Percentiles rank a stretch among this genome's conserved stretches.
phyloP scores from a whole-genome alignment of 768 basidiomycete species.

The Collybia nuda region DNA sequence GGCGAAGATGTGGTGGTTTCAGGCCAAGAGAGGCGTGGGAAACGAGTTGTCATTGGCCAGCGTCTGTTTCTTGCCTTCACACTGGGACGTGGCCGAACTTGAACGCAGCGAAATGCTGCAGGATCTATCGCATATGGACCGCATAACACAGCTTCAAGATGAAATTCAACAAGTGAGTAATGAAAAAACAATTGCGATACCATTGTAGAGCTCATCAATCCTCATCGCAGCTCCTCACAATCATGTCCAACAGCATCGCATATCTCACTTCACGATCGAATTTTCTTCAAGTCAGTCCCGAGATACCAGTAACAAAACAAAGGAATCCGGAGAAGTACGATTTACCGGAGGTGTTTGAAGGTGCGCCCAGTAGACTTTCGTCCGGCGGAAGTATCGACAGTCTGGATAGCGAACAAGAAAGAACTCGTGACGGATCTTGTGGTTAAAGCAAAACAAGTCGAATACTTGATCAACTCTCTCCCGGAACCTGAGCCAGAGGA shows the following conservation, averaged over 20 bases:
- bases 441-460: slow-evolving; percentile 86
- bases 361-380: slow-evolving; percentile 30
- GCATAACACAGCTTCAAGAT: slow-evolving; percentile 94
- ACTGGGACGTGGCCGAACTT: neutral
- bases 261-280: slow-evolving; percentile 78
- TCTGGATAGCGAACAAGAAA: slow-evolving; percentile 66
- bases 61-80: neutral
- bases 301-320: slow-evolving; percentile 84
- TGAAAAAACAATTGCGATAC: neutral
- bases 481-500: slow-evolving; percentile 81
- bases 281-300: slow-evolving; percentile 75
- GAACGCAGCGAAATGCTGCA: slow-evolving; percentile 80
- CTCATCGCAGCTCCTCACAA: slow-evolving; percentile 66
- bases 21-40: slow-evolving; percentile 1
- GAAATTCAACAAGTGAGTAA: slow-evolving; percentile 78
- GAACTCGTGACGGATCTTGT: slow-evolving; percentile 84
- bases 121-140: slow-evolving; percentile 93
- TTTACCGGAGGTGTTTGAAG: slow-evolving; percentile 72
- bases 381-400: neutral
- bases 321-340: slow-evolving; percentile 74
- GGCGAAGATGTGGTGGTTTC: neutral
- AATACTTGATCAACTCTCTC: slow-evolving; percentile 77
- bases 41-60: neutral
- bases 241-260: slow-evolving; percentile 81
- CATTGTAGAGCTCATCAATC: neutral